phyloP scores from a whole-genome alignment of 495 filamentous ascomycete species.

The Talaromyces ruber region DNA sequence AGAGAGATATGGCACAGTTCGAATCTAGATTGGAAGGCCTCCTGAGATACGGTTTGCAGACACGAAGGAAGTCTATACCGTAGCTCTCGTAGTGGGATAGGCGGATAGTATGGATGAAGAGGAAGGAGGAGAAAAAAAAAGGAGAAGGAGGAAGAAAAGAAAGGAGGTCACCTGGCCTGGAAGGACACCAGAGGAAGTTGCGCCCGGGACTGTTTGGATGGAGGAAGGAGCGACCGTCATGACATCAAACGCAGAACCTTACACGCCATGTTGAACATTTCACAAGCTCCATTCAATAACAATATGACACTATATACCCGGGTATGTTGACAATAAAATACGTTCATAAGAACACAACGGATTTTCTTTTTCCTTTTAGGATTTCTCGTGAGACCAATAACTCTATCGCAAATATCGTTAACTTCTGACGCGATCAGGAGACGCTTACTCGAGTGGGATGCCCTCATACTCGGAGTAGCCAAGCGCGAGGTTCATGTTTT shows the following conservation, averaged over 20 bases:
- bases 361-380: background rate
- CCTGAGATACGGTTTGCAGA: background rate
- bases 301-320: constrained; percentile 4
- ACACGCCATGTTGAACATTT: background rate
- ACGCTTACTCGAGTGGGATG: constrained; percentile 57
- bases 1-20: background rate
- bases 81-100: background rate
- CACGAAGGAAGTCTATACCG: background rate
- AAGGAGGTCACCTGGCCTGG: background rate
- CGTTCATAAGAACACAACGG: background rate
- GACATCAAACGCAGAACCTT: background rate
- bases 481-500: constrained; percentile 95
- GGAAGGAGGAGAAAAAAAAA: background rate
- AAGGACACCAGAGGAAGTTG: background rate
- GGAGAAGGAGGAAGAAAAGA: background rate
- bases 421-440: background rate
- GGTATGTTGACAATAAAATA: constrained; percentile 3
- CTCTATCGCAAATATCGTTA: constrained; percentile 1
- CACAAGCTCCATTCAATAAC: constrained; percentile 3
- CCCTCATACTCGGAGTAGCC: constrained; percentile 92
- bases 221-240: background rate
- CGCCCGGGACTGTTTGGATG: background rate
- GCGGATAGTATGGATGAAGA: background rate
- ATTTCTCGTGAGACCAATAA: background rate
- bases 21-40: background rate